Evolutionary conservation across 805 yeast species (phyloP).

Genomic region (Pichia exigua): DNA sequence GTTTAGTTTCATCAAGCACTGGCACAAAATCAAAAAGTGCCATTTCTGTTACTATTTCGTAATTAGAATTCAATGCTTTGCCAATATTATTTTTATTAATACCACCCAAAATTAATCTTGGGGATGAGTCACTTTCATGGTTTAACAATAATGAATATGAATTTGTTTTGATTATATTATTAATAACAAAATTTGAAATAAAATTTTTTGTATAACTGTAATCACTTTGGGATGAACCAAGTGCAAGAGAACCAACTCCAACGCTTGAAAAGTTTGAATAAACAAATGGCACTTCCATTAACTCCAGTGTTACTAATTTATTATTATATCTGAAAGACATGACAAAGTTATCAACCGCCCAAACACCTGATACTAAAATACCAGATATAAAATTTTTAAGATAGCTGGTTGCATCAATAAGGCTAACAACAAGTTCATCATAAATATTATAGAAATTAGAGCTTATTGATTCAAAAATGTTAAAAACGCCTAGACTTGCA

Average conservation of each 20-base stretch:
- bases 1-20: conserved; percentile 17
- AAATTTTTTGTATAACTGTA: conserved; percentile 24
- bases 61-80: conserved; percentile 25
- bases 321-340: conserved; percentile 5
- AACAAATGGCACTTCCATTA: conserved; percentile 30
- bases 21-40: conserved; percentile 41
- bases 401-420: conserved; percentile 11
- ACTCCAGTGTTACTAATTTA: conserved; percentile 5
- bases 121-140: conserved; percentile 22
- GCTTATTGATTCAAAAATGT: conserved; percentile 15
- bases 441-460: conserved; percentile 5
- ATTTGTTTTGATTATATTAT: conserved; percentile 28
- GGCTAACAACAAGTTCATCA: conserved; percentile 12
- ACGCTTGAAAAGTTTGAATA: conserved; percentile 31
- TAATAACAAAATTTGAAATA: conserved; percentile 27
- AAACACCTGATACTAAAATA: conserved; percentile 19
- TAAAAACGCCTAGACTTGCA: conserved; percentile 21
- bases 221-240: conserved; percentile 24
- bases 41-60: conserved; percentile 26
- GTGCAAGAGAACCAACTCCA: conserved; percentile 38
- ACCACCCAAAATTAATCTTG: conserved; percentile 48
- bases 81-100: conserved; percentile 38
- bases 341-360: conserved; percentile 20
- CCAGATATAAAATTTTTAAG: conserved; percentile 13
- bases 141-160: conserved; percentile 38